phyloP scores from a whole-genome alignment of 169 alveolate genomes.

The Babesia bovis region DNA sequence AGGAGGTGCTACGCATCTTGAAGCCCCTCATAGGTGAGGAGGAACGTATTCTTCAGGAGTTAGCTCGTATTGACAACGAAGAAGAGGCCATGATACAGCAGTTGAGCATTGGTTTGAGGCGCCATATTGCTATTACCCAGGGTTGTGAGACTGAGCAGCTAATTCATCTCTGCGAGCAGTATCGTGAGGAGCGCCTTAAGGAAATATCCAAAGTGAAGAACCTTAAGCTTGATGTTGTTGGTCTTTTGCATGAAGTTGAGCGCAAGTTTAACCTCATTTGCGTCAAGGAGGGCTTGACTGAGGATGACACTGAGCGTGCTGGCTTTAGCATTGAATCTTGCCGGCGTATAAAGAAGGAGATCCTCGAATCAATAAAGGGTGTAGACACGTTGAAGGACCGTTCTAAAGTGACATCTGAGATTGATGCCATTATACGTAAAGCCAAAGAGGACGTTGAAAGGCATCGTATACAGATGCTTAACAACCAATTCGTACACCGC shows the following conservation, averaged over 20 bases:
- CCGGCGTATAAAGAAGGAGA: slow-evolving; percentile 55
- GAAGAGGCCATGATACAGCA: slow-evolving; percentile 23
- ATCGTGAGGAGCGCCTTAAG: slow-evolving; percentile 65
- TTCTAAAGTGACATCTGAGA: slow-evolving; percentile 51
- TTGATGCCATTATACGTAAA: slow-evolving; percentile 30
- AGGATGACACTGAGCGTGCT: slow-evolving; percentile 26
- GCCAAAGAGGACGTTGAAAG: slow-evolving; percentile 25
- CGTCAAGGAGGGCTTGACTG: slow-evolving; percentile 29
- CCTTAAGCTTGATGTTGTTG: slow-evolving; percentile 48
- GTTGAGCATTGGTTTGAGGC: slow-evolving; percentile 13
- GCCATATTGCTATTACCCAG: slow-evolving; percentile 21
- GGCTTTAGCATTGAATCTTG: slow-evolving; percentile 49
- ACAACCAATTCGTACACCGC: background rate
- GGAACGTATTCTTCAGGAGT: slow-evolving; percentile 44
- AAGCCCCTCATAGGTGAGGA: slow-evolving; percentile 45
- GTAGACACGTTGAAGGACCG: slow-evolving; percentile 48
- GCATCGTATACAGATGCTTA: background rate
- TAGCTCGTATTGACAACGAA: slow-evolving; percentile 25
- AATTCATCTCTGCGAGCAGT: slow-evolving; percentile 27
- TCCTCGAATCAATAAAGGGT: slow-evolving; percentile 37
- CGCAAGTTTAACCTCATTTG: slow-evolving; percentile 55
- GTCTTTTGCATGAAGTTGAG: slow-evolving; percentile 62
- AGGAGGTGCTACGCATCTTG: slow-evolving; percentile 33
- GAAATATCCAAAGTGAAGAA: slow-evolving; percentile 36
- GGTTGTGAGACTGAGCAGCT: slow-evolving; percentile 18